phyloP scores from a whole-genome alignment of 192 early-diverging fungal species.

The Piromyces sp. region DNA sequence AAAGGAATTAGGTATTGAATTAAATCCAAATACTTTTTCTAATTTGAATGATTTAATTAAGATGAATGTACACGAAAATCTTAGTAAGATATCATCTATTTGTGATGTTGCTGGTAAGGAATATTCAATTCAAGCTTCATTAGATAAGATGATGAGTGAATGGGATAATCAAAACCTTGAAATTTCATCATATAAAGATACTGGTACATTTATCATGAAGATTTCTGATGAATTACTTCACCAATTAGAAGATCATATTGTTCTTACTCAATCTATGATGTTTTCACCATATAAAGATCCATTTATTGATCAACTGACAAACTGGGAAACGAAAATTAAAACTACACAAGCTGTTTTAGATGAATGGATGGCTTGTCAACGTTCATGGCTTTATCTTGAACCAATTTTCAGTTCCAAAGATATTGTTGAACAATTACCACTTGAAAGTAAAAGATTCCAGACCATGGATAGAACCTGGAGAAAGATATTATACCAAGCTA shows the following conservation, averaged over 20 bases:
- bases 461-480: constrained; percentile 45
- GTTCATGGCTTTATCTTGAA: constrained; percentile 41
- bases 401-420: constrained; percentile 42
- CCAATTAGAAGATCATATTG: constrained; percentile 38
- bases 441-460: constrained; percentile 35
- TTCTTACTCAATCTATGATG: constrained; percentile 44
- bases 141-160: constrained; percentile 41
- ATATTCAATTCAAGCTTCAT: constrained; percentile 37
- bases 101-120: constrained; percentile 42
- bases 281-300: constrained; percentile 43
- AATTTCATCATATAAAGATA: constrained; percentile 40
- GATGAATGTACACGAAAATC: constrained; percentile 28
- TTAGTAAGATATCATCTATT: constrained; percentile 35
- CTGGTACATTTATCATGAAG: constrained; percentile 39
- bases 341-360: constrained; percentile 41
- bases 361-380: constrained; percentile 37
- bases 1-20: constrained; percentile 25
- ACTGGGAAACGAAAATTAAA: constrained; percentile 35
- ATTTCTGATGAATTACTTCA: constrained; percentile 35
- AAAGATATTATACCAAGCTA: constrained; percentile 31
- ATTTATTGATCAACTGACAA: constrained; percentile 28
- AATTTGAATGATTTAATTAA: constrained; percentile 32
- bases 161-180: constrained; percentile 33
- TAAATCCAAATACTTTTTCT: constrained; percentile 23
- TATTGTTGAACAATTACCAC: constrained; percentile 35